Conservation (phyloP, 306 rosid genomes). For the Hippophae rhamnoides region DNA sequence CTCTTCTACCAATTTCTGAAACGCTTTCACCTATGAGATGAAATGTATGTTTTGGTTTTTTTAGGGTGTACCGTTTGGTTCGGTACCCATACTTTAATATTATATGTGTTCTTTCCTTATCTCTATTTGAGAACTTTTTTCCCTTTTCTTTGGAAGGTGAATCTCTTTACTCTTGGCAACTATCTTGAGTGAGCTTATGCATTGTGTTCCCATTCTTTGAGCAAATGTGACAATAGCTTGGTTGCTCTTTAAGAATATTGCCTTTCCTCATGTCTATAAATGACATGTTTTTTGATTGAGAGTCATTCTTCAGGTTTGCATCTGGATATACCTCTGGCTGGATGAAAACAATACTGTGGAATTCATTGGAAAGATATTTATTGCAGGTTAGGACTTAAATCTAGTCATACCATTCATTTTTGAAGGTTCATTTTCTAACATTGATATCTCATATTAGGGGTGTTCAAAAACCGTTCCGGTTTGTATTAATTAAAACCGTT, state of each 20-base stretch:
- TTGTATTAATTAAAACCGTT: too few relatives aligned
- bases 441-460: conserved; percentile 11
- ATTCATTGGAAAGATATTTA: conserved; percentile 61
- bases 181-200: neutral
- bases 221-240: neutral
- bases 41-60: neutral
- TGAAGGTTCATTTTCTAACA: conserved; percentile 3
- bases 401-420: conserved; percentile 10
- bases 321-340: conserved; percentile 85
- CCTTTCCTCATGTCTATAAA: conserved; percentile 5
- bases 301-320: conserved; percentile 51
- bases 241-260: neutral
- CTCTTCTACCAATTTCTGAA: neutral
- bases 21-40: neutral
- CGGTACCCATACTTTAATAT: too few relatives aligned
- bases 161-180: neutral
- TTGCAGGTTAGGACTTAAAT: conserved; percentile 66
- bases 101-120: neutral
- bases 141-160: neutral
- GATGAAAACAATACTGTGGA: conserved; percentile 47
- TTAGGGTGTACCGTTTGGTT: neutral
- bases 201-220: neutral
- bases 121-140: neutral
- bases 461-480: too few relatives aligned
- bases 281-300: conserved; percentile 14